These are phyloP conservation scores for Colletotrichum endophyticum DNA, from an alignment of 2,329 filamentous ascomycete species.

Conservation along the genomic window DNA sequence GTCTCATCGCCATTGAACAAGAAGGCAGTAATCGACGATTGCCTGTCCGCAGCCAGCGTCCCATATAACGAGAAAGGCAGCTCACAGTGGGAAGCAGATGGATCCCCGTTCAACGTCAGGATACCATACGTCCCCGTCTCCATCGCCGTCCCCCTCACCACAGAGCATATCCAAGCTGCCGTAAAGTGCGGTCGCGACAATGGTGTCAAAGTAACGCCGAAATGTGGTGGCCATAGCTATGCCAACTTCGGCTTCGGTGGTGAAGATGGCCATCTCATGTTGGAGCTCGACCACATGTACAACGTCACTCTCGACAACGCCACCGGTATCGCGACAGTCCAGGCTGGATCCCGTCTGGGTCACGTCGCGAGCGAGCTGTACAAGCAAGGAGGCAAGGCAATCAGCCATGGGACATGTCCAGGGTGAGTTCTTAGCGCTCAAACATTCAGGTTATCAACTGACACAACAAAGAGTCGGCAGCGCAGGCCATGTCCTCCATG, in stretches of 20 bases:
- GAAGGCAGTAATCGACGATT: slow-evolving; percentile 24
- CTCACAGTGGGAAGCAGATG: slow-evolving; percentile 36
- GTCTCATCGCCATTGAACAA: background rate
- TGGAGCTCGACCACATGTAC: slow-evolving; percentile 45
- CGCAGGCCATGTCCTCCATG: slow-evolving; percentile 51
- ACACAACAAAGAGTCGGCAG: slow-evolving; percentile 40
- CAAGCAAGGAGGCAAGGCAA: slow-evolving; percentile 35
- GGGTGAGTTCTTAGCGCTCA: slow-evolving; percentile 5
- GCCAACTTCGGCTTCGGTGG: slow-evolving; percentile 52
- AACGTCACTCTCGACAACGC: slow-evolving; percentile 32
- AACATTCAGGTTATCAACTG: background rate
- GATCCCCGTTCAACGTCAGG: slow-evolving; percentile 36
- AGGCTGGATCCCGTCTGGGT: slow-evolving; percentile 46
- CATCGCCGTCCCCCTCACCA: slow-evolving; percentile 34
- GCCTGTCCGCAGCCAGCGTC: slow-evolving; percentile 26
- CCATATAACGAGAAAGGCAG: slow-evolving; percentile 23
- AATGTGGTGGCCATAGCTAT: slow-evolving; percentile 59
- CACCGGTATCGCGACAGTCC: slow-evolving; percentile 38
- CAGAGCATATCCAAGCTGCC: slow-evolving; percentile 46
- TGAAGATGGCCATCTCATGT: slow-evolving; percentile 42
- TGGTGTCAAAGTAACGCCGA: slow-evolving; percentile 52
- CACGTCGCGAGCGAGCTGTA: slow-evolving; percentile 43
- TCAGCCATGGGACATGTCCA: slow-evolving; percentile 50
- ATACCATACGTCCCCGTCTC: slow-evolving; percentile 33
- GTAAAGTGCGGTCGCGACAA: slow-evolving; percentile 47